Evolutionary conservation across 2,329 filamentous ascomycete genomes (phyloP).

Genomic region (Fusarium pseudoanthophilum): DNA sequence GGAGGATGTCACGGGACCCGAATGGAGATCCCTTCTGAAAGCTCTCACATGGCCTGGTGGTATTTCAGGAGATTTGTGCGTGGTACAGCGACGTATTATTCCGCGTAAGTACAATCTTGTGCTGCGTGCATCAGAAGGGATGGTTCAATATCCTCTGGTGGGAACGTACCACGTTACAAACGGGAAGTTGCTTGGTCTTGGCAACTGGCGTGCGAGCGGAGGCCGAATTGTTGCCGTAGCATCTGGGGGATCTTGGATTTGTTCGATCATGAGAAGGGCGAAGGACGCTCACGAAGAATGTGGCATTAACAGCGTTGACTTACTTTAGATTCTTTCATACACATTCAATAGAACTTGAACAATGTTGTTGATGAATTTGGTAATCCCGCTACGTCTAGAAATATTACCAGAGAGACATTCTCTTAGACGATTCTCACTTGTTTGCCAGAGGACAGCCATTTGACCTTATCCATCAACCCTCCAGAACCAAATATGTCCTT

Average conservation of each 20-base stretch:
- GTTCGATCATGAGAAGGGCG: slow-evolving; percentile 39
- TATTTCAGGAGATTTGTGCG: slow-evolving; percentile 25
- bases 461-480: not conserved
- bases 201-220: slow-evolving; percentile 47
- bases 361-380: too few relatives aligned
- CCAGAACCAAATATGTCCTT: accelerated
- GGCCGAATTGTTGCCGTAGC: slow-evolving; percentile 48
- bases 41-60: not conserved
- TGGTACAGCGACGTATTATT: slow-evolving; percentile 47
- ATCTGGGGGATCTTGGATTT: slow-evolving; percentile 50
- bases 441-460: not conserved
- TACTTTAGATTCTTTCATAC: too few relatives aligned
- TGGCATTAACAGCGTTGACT: too few relatives aligned
- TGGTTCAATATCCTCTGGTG: slow-evolving; percentile 45
- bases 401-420: too few relatives aligned
- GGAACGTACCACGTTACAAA: slow-evolving; percentile 49
- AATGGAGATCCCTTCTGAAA: slow-evolving; percentile 45
- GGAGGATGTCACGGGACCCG: slow-evolving; percentile 45
- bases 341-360: too few relatives aligned
- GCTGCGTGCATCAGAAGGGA: slow-evolving; percentile 41
- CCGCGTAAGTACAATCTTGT: slow-evolving; percentile 49
- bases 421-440: not conserved
- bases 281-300: too few relatives aligned
- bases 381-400: too few relatives aligned
- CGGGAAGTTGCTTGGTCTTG: slow-evolving; percentile 46